phyloP scores from a whole-genome alignment of 208 protist species.

The Trypanosoma conorhini region DNA sequence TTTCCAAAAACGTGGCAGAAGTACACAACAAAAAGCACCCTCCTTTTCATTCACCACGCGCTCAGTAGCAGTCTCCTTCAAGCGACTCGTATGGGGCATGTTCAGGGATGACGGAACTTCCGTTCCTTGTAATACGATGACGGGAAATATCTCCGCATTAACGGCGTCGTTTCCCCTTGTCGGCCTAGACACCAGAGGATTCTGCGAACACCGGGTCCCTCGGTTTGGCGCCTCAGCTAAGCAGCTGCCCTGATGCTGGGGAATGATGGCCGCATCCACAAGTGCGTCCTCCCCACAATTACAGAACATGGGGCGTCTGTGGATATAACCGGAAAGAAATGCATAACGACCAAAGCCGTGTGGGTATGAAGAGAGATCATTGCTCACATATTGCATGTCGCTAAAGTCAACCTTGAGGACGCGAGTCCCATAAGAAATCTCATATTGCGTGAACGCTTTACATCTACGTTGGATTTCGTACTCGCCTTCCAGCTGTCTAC shows the following conservation, averaged over 20 bases:
- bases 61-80: neutral
- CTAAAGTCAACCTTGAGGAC: constrained; percentile 25
- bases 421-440: constrained; percentile 8
- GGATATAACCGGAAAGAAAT: constrained; percentile 25
- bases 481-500: constrained; percentile 50
- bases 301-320: constrained; percentile 24
- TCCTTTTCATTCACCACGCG: constrained; percentile 15
- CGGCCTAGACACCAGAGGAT: neutral
- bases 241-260: neutral
- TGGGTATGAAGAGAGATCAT: constrained; percentile 16
- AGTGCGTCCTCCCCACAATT: constrained; percentile 10
- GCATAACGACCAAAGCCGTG: constrained; percentile 20
- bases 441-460: constrained; percentile 13
- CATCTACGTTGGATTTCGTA: constrained; percentile 52
- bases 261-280: neutral
- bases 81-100: neutral
- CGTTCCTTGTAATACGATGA: neutral
- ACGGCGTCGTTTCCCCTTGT: neutral
- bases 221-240: neutral
- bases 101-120: neutral
- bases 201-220: neutral
- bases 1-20: neutral
- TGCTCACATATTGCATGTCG: constrained; percentile 22
- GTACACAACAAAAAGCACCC: neutral
- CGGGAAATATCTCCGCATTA: neutral